These are phyloP conservation scores for Tetrahymena borealis DNA, from an alignment of 73 alveolate genomes.

Conservation along the genomic window DNA sequence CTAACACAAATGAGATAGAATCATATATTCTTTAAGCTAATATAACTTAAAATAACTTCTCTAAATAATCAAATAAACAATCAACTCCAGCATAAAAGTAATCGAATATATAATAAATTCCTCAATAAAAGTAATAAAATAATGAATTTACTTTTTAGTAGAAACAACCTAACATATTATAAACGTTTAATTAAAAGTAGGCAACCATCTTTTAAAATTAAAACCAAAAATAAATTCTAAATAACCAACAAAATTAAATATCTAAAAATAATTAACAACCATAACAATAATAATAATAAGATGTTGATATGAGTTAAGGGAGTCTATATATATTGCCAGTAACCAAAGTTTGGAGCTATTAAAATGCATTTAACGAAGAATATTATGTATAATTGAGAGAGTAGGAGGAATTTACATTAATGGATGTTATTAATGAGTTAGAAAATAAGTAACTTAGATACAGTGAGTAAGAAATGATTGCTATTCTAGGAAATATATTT, in stretches of 20 bases:
- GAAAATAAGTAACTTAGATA: not conserved
- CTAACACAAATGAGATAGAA: not conserved
- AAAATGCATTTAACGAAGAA: not conserved
- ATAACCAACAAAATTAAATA: not conserved
- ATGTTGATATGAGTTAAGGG: not conserved
- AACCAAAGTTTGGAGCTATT: not conserved
- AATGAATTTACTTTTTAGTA: too few relatives aligned
- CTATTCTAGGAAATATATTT: not conserved
- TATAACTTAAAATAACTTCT: not conserved
- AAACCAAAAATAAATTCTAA: not conserved
- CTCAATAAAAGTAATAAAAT: too few relatives aligned
- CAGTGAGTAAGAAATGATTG: not conserved
- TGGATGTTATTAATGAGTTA: not conserved
- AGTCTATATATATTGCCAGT: not conserved
- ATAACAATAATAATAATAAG: too few relatives aligned
- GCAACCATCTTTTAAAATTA: too few relatives aligned
- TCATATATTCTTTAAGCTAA: not conserved
- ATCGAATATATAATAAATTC: too few relatives aligned
- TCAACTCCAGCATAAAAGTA: too few relatives aligned
- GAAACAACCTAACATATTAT: too few relatives aligned
- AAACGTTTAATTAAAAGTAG: too few relatives aligned
- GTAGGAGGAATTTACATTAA: not conserved
- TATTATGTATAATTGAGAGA: not conserved
- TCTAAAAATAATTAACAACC: too few relatives aligned
- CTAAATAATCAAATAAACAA: too few relatives aligned